Percentiles rank a stretch among this genome's conserved stretches.
phyloP scores from a whole-genome alignment of 2,329 filamentous ascomycete genomes.

The Diaporthe amygdali region DNA sequence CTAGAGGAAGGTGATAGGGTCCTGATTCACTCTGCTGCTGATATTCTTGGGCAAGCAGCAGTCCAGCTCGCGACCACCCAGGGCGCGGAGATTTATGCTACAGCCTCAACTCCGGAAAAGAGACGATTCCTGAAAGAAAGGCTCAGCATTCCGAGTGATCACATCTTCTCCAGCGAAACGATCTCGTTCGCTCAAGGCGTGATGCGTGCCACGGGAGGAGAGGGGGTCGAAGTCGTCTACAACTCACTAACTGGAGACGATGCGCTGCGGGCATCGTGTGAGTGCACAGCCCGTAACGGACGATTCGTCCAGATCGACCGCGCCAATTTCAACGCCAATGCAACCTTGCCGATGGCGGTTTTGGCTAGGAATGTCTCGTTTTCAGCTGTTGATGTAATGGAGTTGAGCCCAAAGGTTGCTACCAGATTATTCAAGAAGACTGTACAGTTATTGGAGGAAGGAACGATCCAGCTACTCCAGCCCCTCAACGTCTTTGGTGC shows the following conservation, averaged over 20 bases:
- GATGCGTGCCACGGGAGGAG: slow-evolving; percentile 7
- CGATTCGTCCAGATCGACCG: slow-evolving; percentile 52
- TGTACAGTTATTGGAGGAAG: slow-evolving; percentile 14
- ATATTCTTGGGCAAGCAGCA: slow-evolving; percentile 47
- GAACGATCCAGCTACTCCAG: slow-evolving; percentile 30
- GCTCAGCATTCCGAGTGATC: slow-evolving; percentile 38
- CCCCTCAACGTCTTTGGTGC: slow-evolving; percentile 33
- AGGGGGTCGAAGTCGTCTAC: slow-evolving; percentile 24
- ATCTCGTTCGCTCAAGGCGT: neutral
- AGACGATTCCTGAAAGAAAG: slow-evolving; percentile 38
- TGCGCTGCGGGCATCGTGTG: slow-evolving; percentile 46
- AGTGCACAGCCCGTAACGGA: slow-evolving; percentile 48
- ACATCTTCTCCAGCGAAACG: slow-evolving; percentile 39
- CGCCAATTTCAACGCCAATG: slow-evolving; percentile 43
- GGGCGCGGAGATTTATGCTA: slow-evolving; percentile 47
- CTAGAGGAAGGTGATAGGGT: slow-evolving; percentile 37
- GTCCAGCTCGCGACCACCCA: slow-evolving; percentile 41
- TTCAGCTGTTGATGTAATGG: slow-evolving; percentile 37
- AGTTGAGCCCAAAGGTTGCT: neutral
- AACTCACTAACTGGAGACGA: slow-evolving; percentile 32
- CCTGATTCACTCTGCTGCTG: slow-evolving; percentile 48
- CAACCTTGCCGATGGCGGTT: slow-evolving; percentile 44
- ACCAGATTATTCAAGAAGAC: slow-evolving; percentile 12
- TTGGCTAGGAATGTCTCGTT: slow-evolving; percentile 45
- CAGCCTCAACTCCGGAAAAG: slow-evolving; percentile 35